phyloP scores from a whole-genome alignment of 1,139 yeast species.

The Ogataea hybrid region DNA sequence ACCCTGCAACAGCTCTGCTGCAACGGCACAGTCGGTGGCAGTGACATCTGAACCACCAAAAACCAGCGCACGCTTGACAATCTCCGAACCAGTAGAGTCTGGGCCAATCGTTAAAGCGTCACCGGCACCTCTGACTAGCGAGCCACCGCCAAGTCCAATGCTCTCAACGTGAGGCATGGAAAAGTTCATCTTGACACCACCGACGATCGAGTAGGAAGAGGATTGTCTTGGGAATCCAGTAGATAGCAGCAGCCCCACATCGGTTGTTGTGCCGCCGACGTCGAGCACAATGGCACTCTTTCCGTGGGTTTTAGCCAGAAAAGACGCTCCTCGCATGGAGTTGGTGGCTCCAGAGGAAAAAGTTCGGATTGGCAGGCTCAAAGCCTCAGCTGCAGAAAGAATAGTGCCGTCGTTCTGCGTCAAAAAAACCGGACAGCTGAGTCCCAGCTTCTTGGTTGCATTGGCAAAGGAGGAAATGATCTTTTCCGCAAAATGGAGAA shows the following conservation, averaged over 20 bases:
- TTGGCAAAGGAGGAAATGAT: slow-evolving; percentile 31
- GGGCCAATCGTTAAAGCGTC: slow-evolving; percentile 32
- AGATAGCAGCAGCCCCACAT: slow-evolving; percentile 33
- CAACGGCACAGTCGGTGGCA: slow-evolving; percentile 34
- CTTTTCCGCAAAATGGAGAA: slow-evolving; percentile 32
- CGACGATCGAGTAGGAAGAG: slow-evolving; percentile 32
- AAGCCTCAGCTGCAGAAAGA: slow-evolving; percentile 31
- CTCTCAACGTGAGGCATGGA: slow-evolving; percentile 37
- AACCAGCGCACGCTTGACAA: slow-evolving; percentile 27
- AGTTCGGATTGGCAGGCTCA: slow-evolving; percentile 32
- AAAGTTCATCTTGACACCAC: slow-evolving; percentile 36
- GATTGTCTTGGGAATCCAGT: slow-evolving; percentile 36
- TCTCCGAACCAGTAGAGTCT: slow-evolving; percentile 36
- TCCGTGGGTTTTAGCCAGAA: slow-evolving; percentile 26
- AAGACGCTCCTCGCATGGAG: slow-evolving; percentile 37
- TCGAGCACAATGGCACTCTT: slow-evolving; percentile 32
- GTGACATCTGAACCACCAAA: slow-evolving; percentile 34
- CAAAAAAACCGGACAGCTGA: slow-evolving; percentile 32
- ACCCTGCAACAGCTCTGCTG: slow-evolving; percentile 4
- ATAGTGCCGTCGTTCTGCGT: slow-evolving; percentile 38
- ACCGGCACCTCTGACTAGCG: slow-evolving; percentile 28
- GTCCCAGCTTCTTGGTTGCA: slow-evolving; percentile 29
- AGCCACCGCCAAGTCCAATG: slow-evolving; percentile 36
- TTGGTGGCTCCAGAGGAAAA: slow-evolving; percentile 38
- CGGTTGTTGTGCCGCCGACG: slow-evolving; percentile 37